Conservation (phyloP, 2,329 filamentous ascomycete genomes). For the Xylariaceae sp. region DNA sequence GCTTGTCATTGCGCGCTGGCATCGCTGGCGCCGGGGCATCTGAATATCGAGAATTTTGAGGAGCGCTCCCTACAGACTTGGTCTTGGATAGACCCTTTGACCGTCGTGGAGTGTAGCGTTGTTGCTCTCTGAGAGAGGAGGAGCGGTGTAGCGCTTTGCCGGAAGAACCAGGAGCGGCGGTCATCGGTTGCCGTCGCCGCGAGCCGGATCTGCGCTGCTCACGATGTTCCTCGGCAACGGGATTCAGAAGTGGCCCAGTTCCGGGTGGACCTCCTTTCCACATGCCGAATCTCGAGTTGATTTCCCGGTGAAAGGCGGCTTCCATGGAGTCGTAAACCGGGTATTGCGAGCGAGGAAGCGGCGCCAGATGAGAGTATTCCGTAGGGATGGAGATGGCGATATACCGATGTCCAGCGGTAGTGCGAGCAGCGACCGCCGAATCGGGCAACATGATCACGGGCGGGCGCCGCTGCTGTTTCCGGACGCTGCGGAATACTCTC, state of each 20-base stretch:
- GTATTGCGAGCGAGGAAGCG: conserved; percentile 24
- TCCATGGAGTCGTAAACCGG: conserved; percentile 19
- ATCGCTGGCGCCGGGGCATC: neutral
- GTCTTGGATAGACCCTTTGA: neutral
- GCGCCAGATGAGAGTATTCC: conserved; percentile 42
- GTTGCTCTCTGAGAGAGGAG: conserved; percentile 17
- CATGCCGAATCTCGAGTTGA: conserved; percentile 17
- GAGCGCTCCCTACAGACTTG: conserved; percentile 2
- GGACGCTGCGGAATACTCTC: conserved; percentile 37
- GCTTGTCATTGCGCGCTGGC: neutral
- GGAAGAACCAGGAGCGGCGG: conserved; percentile 8
- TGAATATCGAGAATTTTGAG: neutral
- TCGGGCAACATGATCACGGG: conserved; percentile 44
- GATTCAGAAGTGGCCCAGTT: conserved; percentile 28
- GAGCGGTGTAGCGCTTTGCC: conserved; percentile 15
- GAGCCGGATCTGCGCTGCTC: conserved; percentile 29
- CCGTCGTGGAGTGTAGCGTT: conserved; percentile 10
- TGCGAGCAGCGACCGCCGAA: conserved; percentile 49
- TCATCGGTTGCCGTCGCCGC: conserved; percentile 10
- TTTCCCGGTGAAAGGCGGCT: conserved; percentile 16
- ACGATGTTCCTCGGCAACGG: conserved; percentile 33
- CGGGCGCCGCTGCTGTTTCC: conserved; percentile 20
- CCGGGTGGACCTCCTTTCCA: conserved; percentile 11
- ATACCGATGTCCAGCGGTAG: conserved; percentile 48
- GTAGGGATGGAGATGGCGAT: conserved; percentile 57